Base-by-base conservation (phyloP, 345 rosid genomes). In the Streptanthus diversifolius region DNA sequence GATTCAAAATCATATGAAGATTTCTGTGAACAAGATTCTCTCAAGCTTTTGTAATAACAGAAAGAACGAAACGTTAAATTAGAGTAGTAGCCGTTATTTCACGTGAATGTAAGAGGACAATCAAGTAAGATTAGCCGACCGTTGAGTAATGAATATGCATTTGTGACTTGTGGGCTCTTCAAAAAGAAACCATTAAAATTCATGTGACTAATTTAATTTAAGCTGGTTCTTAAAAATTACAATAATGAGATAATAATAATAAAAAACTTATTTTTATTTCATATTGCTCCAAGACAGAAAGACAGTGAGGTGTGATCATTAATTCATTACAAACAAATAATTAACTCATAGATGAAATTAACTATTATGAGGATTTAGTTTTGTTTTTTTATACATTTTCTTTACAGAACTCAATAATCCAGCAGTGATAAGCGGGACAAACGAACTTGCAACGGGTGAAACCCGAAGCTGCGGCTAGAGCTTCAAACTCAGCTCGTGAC, bases 381-480 rank as follows among this genome's bases (percentile, higher is more conserved):
- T 18, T 25, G 22, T 52, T 51, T 24, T 14, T 70, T 19, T 2
- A 53, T 0, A 43, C 56, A 73, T 25, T 44, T 56, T 25, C 5
- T 69, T 76, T 69, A 35, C 48, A 62, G 8, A 76, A 69, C 18
- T 76, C 75, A 17, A 69, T 69, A 29, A 75, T 43, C 79, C 78
- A 75, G 14, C 73, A 75, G 29, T 66, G 73, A 14, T 60, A 75
- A 61, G 63, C 75, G 1, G 0, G 62, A 1, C 70, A 76, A 51
- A 69, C 58, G 22, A 76, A 62, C 4, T 45, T 51, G 75, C 75
- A 76, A 44, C 80, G 67, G 0, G 55, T 53, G 54, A 84, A 87
- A 12, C 85, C 88, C 0, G 83, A 70, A 19, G 41, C 78, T 5
- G 15, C n/a, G 0, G 84, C 90, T 12, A 87, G 58, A 17, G 78